phyloP scores from a whole-genome alignment of 129 eudicot genomes.

The Escallonia herrerae region DNA sequence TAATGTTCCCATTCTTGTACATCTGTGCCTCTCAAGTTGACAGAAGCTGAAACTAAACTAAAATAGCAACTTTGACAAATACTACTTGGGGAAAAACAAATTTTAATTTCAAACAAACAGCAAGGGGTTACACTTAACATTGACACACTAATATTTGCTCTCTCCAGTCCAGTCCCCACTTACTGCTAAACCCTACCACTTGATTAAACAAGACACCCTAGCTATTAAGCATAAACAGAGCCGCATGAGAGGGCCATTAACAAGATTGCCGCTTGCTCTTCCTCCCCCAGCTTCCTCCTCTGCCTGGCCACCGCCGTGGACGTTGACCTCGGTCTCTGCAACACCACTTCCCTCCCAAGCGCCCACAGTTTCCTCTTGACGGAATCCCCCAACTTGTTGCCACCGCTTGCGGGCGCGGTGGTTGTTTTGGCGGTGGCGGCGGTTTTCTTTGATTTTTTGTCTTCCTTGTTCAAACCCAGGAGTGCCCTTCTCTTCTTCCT shows the following conservation, averaged over 20 bases:
- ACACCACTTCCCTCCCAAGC: slow-evolving; percentile 53
- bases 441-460: slow-evolving; percentile 52
- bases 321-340: slow-evolving; percentile 89
- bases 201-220: slow-evolving; percentile 33
- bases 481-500: slow-evolving; percentile 84
- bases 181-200: slow-evolving; percentile 3
- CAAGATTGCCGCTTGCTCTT: slow-evolving; percentile 81
- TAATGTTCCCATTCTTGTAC: slow-evolving; percentile 3
- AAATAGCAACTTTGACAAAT: too few species aligned
- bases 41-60: too few species aligned
- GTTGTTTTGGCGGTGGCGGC: slow-evolving; percentile 9
- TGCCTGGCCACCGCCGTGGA: slow-evolving; percentile 17
- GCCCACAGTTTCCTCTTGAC: slow-evolving; percentile 49
- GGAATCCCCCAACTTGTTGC: slow-evolving; percentile 31
- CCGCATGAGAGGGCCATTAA: slow-evolving; percentile 94
- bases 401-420: slow-evolving; percentile 33
- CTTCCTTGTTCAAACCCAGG: slow-evolving; percentile 54
- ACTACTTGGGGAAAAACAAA: neutral
- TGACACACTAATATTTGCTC: slow-evolving; percentile 10
- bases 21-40: neutral
- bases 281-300: slow-evolving; percentile 72
- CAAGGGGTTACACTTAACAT: slow-evolving; percentile 7
- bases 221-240: slow-evolving; percentile 53
- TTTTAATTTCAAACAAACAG: slow-evolving; percentile 4
- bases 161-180: neutral